Evolutionary conservation across 169 alveolate genomes (phyloP), one percentile per base, ranked within the genome.

Genomic region (Plasmodium inui): DNA sequence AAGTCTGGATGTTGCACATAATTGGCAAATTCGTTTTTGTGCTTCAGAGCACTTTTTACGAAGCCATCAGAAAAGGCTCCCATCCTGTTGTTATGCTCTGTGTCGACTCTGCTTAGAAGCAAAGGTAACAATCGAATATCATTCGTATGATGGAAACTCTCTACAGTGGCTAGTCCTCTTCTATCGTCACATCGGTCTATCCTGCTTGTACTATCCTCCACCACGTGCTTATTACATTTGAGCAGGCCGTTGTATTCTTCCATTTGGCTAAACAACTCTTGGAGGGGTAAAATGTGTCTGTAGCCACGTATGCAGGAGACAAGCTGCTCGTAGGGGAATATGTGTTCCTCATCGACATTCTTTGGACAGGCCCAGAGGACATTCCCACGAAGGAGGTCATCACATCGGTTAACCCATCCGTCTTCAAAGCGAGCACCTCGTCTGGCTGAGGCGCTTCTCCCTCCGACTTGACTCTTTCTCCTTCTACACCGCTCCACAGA

Each of bases 261-360:
- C 44, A 84, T 71, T n/a, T 84, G 82, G 44, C 19, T 32, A 41
- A 84, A 84, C 53, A 84, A 71, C 2, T 53, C 84, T 12, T 70
- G 17, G 30, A 71, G 72, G 10, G 53, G 30, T n/a, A 71, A 70
- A 19, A 70, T 41, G 32, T 73, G 12, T 44, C n/a, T 84, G 39
- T 84, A 84, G 3, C 46, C 78, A 37, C 71, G 50, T 84, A 84
- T 72, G 39, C 37, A 84, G n/a, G 37, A 34, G 37, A 84, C 22
- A 1, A 84, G 55, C 9, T 84, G 71, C 10, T 84, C 92, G 44
- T 37, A 72, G 19, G 92, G 55, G 32, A 70, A 70, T 41, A 72
- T 22, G 26, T 73, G 17, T 10, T 46, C 22, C 28, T 72, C 83
- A 39, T 84, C 22, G 46, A 71, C 7, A 44, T 84, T 5, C 17